Conservation (phyloP, 2,329 filamentous ascomycete genomes). For the Setomelanomma holmii region DNA sequence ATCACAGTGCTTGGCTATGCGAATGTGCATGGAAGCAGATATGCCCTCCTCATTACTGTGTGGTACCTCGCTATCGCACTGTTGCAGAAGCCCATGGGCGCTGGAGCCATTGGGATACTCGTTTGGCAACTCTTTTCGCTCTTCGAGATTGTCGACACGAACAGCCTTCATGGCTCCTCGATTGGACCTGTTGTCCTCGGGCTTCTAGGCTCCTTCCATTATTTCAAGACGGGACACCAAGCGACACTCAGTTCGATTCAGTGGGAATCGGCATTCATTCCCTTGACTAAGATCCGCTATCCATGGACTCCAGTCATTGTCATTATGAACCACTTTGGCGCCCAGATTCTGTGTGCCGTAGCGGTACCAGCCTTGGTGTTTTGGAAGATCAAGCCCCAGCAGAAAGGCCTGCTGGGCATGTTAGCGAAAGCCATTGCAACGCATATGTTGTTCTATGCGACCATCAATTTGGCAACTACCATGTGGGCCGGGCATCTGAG, state of each 20-base stretch:
- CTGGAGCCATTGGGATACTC: constrained; percentile 80
- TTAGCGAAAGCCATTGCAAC: constrained; percentile 74
- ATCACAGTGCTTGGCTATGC: constrained; percentile 89
- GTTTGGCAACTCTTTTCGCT: constrained; percentile 87
- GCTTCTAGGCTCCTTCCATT: constrained; percentile 91
- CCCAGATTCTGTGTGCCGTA: constrained; percentile 82
- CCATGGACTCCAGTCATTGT: constrained; percentile 88
- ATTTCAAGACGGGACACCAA: constrained; percentile 98
- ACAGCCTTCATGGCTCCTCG: constrained; percentile 67
- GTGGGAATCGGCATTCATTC: constrained; percentile 95
- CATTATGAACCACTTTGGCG: constrained; percentile 84
- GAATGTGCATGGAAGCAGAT: constrained; percentile 91
- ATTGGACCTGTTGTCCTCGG: constrained; percentile 86
- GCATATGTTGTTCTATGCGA: constrained; percentile 82
- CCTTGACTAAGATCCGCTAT: constrained; percentile 81
- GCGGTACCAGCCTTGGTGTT: constrained; percentile 81
- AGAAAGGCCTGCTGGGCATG: constrained; percentile 67
- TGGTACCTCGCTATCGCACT: constrained; percentile 78
- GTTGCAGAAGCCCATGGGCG: constrained; percentile 93
- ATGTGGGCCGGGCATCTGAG: constrained; percentile 88
- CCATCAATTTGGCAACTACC: constrained; percentile 83
- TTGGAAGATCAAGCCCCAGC: constrained; percentile 87
- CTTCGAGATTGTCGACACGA: constrained; percentile 69
- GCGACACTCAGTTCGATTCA: constrained; percentile 87
- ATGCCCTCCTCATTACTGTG: constrained; percentile 82